These are phyloP conservation scores for Sanguinoderma infundibulare DNA, from an alignment of 1,284 basidiomycete genomes.

Conservation along the genomic window DNA sequence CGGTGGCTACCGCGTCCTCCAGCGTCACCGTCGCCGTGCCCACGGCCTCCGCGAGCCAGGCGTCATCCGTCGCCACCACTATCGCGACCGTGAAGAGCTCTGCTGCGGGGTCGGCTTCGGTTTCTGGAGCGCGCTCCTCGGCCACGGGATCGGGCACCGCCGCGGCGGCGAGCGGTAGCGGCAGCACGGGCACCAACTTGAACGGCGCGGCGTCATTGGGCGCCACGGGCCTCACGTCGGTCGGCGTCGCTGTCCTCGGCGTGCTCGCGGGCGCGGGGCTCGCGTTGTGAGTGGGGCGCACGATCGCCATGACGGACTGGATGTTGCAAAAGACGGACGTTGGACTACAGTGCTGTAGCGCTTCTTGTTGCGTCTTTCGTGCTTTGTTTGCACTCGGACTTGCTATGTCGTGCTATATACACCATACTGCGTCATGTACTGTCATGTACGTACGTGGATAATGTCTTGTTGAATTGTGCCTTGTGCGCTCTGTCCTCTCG, in stretches of 20 bases:
- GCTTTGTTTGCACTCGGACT: no score
- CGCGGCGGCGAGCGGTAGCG: neutral
- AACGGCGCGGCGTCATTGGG: slow-evolving; percentile 1
- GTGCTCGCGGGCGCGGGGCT: slow-evolving; percentile 17
- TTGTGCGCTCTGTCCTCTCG: no score
- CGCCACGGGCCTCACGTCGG: slow-evolving; percentile 7
- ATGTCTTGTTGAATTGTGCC: no score
- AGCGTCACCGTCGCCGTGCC: neutral
- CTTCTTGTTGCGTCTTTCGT: no score
- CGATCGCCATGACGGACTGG: neutral
- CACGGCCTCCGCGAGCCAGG: no score
- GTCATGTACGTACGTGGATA: no score
- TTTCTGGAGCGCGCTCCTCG: neutral
- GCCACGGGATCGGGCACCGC: neutral
- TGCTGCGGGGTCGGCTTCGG: neutral
- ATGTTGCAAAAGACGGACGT: neutral
- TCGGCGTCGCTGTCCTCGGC: slow-evolving; percentile 13
- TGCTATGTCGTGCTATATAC: no score
- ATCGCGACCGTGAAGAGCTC: no score
- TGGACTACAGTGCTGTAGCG: neutral
- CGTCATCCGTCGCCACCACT: no score
- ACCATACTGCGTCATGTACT: no score
- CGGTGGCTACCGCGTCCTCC: neutral
- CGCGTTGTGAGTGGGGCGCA: slow-evolving; percentile 9
- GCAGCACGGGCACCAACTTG: neutral